Evolutionary conservation across 2,329 filamentous ascomycete species (phyloP), one percentile per base, ranked within the genome.

Genomic region (Diaporthe eres): DNA sequence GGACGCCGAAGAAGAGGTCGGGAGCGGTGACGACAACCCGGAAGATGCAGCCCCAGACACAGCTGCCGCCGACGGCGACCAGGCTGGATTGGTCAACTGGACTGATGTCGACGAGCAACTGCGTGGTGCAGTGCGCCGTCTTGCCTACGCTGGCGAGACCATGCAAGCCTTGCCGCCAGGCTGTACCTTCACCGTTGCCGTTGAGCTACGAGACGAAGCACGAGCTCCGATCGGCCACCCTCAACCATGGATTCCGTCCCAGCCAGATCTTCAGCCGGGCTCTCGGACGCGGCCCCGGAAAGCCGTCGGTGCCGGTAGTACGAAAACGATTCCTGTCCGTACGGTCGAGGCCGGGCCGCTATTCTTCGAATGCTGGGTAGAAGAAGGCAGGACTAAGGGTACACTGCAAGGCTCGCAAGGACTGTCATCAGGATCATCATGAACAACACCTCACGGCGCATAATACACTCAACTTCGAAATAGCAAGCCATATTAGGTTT

Each of bases 101-200:
- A 81, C 85, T 0, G 90, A 96, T 81, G 86, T 96, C 8, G 90
- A 94, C 71, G 93, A 96, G 84, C 92, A 94, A 77, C 88, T 96
- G 61, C 89, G 94, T 37, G 94, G 90, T 2, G 91, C 91, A 0
- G 85, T 96, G 78, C 85, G 89, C 72, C 89, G 90, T 63, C 85
- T 96, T 19, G 89, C 91, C 0, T 89, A 91, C 75, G 88, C 90
- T 4, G 90, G 88, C 12, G 88, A 91, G 76, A 88, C 86, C 74
- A 86, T 95, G 77, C 85, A 83, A 0, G 83, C 87, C 0, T 81
- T 95, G 31, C 93, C 94, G 0, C 84, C 87, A 2, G 89, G 89
- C 1, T 95, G 93, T 82, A 94, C 93, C 0, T 96, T 94, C 82
- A 94, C 93, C 0, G 83, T 96, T n/a, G 93, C 92, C 0, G 89